These are phyloP conservation scores for Silene vulgaris DNA, from an alignment of 179 eudicot genomes.

Conservation along the genomic window DNA sequence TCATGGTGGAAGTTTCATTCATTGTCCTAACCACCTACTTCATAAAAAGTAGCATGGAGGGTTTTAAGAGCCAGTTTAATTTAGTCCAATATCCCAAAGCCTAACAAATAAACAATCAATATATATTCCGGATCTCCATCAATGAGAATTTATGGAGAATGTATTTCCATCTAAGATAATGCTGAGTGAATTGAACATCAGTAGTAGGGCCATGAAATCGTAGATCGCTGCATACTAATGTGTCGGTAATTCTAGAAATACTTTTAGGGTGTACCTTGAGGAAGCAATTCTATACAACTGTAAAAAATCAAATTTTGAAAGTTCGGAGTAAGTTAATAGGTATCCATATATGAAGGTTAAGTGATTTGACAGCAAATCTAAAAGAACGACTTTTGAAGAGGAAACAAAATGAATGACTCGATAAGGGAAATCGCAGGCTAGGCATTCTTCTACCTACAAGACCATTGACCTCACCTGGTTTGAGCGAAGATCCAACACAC, in stretches of 20 bases:
- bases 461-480: constrained; percentile 53
- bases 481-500: constrained; percentile 90
- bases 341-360: background rate
- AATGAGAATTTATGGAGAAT: background rate
- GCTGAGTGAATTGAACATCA: too few species aligned
- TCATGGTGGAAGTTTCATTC: background rate
- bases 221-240: too few species aligned
- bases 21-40: background rate
- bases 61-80: background rate
- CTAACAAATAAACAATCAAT: too few species aligned
- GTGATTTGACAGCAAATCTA: background rate
- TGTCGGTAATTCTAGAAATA: background rate
- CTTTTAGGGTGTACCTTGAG: background rate
- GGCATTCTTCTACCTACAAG: background rate
- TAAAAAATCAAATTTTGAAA: too few species aligned
- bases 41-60: background rate
- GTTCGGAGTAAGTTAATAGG: background rate
- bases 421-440: constrained; percentile 9
- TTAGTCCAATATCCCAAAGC: background rate
- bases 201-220: too few species aligned
- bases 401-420: background rate
- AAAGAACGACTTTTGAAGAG: background rate
- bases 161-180: too few species aligned
- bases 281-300: too few species aligned
- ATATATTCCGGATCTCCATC: background rate